Evolutionary conservation across 164 flowering plant genomes (phyloP).

Genomic region (Paratinospora sagittata): DNA sequence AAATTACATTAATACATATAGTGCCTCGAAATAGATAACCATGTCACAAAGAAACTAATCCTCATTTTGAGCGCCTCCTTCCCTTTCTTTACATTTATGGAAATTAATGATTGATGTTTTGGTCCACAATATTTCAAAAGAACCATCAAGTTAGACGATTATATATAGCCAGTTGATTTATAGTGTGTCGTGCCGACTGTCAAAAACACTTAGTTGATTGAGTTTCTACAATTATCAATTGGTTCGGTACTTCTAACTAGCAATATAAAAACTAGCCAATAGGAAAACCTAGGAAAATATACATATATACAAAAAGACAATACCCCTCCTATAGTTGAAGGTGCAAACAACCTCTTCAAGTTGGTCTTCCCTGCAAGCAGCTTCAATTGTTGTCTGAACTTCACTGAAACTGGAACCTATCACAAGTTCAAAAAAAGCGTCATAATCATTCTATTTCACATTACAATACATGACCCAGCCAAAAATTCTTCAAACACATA

Average conservation of each 20-base stretch:
- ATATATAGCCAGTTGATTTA: no score
- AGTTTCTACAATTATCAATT: no score
- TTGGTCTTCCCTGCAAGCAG: slow-evolving; percentile 24
- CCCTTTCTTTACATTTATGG: no score
- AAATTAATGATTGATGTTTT: no score
- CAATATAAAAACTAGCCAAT: no score
- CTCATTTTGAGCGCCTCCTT: no score
- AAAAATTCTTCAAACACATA: neutral
- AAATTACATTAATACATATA: neutral
- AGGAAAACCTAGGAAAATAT: neutral
- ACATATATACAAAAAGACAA: slow-evolving; percentile 8
- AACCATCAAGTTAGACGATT: no score
- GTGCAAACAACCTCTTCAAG: slow-evolving; percentile 44
- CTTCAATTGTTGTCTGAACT: slow-evolving; percentile 19
- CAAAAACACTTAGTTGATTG: no score
- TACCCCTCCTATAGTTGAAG: slow-evolving; percentile 63
- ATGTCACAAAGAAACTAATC: neutral
- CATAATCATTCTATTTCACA: neutral
- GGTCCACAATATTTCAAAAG: no score
- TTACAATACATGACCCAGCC: no score
- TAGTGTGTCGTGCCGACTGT: neutral
- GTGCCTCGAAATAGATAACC: neutral
- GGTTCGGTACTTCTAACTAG: no score
- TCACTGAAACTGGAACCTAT: slow-evolving; percentile 26
- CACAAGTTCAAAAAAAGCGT: neutral